Evolutionary conservation across 257 asterid species (phyloP).

Genomic region (Solanum acaule): DNA sequence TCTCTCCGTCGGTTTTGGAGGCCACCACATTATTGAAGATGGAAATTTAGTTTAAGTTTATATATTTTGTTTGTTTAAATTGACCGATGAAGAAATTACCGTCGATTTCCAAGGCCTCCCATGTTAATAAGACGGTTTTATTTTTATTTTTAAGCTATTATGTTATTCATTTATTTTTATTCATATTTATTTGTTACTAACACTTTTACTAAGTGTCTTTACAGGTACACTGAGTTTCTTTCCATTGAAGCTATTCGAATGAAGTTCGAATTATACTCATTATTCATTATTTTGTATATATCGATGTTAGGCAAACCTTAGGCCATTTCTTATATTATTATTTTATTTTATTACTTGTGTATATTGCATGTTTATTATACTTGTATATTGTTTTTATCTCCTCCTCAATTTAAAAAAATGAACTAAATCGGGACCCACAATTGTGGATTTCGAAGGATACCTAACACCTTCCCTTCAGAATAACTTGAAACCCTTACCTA

Average conservation of each 20-base stretch:
- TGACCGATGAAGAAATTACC: not conserved
- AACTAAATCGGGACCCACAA: not conserved
- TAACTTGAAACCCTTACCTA: not conserved
- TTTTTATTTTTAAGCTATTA: too few relatives aligned
- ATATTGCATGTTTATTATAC: not conserved
- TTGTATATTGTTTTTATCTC: too few relatives aligned
- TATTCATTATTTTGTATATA: too few relatives aligned
- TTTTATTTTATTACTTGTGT: not conserved
- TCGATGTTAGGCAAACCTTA: not conserved
- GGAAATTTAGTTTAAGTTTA: too few relatives aligned
- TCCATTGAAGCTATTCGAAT: not conserved
- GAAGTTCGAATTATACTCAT: too few relatives aligned
- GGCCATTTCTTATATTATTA: too few relatives aligned
- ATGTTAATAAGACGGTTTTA: too few relatives aligned
- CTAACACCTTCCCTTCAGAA: not conserved
- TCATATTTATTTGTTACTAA: not conserved
- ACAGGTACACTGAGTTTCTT: not conserved
- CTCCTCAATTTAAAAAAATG: not conserved
- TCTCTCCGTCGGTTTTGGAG: not conserved
- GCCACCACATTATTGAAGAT: not conserved
- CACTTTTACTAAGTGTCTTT: not conserved
- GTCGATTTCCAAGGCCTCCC: not conserved
- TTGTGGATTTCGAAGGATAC: too few relatives aligned
- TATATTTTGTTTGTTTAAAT: too few relatives aligned
- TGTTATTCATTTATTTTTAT: not conserved